Percentiles rank a stretch among this genome's conserved stretches.
Evolutionary conservation across 23 red algal genomes (phyloP).

Genomic region (Gracilaria gracilis): DNA sequence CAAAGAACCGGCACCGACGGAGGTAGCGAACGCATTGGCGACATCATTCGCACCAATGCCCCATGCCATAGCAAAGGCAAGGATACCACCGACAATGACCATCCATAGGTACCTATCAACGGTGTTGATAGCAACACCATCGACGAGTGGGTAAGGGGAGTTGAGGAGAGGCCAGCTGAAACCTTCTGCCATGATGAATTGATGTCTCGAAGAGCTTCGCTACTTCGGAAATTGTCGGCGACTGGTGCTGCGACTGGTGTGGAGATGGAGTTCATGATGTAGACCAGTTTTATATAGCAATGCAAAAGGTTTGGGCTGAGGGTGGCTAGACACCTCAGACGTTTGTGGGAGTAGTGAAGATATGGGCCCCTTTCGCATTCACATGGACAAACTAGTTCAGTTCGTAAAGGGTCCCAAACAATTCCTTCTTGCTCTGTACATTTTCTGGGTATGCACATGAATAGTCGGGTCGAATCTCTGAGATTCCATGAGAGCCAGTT

Average conservation of each 20-base stretch:
- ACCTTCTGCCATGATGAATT: constrained; percentile 30
- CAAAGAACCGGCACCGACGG: constrained; percentile 85
- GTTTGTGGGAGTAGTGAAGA: neutral
- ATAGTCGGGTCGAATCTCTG: neutral
- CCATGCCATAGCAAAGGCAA: constrained; percentile 85
- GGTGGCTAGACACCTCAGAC: neutral
- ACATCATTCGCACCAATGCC: constrained; percentile 97
- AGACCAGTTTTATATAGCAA: neutral
- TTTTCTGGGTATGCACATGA: neutral
- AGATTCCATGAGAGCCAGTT: neutral
- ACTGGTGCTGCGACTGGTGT: neutral
- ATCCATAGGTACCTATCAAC: constrained; percentile 72
- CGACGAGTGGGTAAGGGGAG: neutral
- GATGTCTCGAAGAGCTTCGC: constrained; percentile 35
- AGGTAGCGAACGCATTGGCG: constrained; percentile 92
- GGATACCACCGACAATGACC: constrained; percentile 76
- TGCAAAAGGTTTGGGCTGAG: neutral
- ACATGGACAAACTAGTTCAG: neutral
- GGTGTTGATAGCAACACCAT: constrained; percentile 39
- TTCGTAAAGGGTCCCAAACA: neutral
- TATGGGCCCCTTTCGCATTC: neutral
- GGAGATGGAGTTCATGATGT: neutral
- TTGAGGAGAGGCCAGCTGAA: neutral
- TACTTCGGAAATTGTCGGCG: neutral
- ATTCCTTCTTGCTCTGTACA: neutral